Percentiles rank a stretch among this genome's conserved stretches.
Evolutionary conservation across 2,329 filamentous ascomycete genomes (phyloP).

Genomic region (Fusarium albidum): DNA sequence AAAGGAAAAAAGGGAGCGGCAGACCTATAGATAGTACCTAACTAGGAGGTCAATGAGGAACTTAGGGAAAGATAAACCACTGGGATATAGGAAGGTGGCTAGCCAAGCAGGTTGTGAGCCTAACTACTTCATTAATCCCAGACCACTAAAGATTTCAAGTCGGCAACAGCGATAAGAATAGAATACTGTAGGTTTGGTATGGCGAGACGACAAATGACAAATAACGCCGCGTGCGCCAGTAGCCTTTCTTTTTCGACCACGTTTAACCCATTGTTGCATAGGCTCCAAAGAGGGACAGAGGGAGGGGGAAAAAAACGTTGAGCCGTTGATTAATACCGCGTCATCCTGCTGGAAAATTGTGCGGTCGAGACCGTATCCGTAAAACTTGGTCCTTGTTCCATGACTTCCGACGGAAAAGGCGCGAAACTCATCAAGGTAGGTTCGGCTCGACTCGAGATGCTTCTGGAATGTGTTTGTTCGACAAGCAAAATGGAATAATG

Average conservation of each 20-base stretch:
- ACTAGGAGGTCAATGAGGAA: no score
- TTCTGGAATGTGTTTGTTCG: neutral
- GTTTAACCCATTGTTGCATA: neutral
- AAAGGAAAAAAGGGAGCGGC: no score
- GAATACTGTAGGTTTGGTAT: no score
- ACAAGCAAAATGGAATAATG: neutral
- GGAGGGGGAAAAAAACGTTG: neutral
- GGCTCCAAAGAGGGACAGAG: neutral
- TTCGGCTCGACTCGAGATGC: neutral
- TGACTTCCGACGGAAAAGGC: neutral
- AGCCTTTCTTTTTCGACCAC: conserved; percentile 16
- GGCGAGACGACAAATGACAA: conserved; percentile 16
- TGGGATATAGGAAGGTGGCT: no score
- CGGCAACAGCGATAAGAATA: conserved; percentile 22
- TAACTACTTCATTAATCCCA: no score
- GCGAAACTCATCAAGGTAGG: neutral
- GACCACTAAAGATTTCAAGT: conserved; percentile 1
- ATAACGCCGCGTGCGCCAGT: conserved; percentile 15
- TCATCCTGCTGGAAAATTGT: conserved; percentile 1
- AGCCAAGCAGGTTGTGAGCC: conserved; percentile 3
- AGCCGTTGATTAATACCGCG: neutral
- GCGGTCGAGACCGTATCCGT: conserved; percentile 1
- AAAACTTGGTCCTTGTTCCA: neutral
- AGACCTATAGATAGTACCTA: no score
- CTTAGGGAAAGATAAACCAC: no score